Percentiles rank a stretch among this genome's conserved stretches.
These are phyloP conservation scores for Viridothelium virens DNA, from an alignment of 495 filamentous ascomycete species.

Conservation along the genomic window DNA sequence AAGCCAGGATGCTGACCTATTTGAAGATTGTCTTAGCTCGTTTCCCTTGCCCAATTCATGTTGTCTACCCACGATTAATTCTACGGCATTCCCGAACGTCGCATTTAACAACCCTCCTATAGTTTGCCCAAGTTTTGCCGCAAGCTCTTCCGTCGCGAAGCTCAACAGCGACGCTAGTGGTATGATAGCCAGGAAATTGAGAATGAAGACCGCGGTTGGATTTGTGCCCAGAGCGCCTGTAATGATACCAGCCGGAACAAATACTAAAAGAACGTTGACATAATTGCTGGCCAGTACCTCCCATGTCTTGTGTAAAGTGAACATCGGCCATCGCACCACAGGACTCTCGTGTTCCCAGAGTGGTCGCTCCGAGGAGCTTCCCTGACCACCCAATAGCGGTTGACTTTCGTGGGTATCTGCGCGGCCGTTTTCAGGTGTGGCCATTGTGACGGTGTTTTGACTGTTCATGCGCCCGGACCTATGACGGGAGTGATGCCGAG, in stretches of 20 bases:
- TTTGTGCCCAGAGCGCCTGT: conserved; percentile 65
- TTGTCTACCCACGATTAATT: conserved; percentile 69
- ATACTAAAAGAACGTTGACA: conserved; percentile 79
- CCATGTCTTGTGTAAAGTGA: conserved; percentile 45
- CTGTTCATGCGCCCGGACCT: background rate
- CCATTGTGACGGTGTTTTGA: background rate
- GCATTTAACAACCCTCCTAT: conserved; percentile 91
- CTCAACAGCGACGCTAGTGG: conserved; percentile 86
- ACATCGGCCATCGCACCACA: conserved; percentile 45
- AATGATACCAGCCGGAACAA: conserved; percentile 83
- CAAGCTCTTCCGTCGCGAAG: conserved; percentile 91
- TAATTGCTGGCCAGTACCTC: conserved; percentile 56
- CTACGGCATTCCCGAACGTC: conserved; percentile 96
- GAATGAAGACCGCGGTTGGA: conserved; percentile 66
- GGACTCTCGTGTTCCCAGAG: conserved; percentile 22
- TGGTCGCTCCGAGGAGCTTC: conserved; percentile 3
- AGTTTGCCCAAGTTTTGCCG: conserved; percentile 75
- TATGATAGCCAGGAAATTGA: conserved; percentile 96
- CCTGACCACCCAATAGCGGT: background rate
- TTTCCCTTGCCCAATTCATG: background rate
- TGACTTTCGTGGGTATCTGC: background rate
- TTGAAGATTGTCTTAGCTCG: background rate
- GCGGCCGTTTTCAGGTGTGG: background rate
- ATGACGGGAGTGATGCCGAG: background rate
- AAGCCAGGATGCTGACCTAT: conserved; percentile 87